Percentiles rank a stretch among this genome's conserved stretches.
Evolutionary conservation across 2,329 filamentous ascomycete species (phyloP).

Genomic region (Harringtonia aguacate): DNA sequence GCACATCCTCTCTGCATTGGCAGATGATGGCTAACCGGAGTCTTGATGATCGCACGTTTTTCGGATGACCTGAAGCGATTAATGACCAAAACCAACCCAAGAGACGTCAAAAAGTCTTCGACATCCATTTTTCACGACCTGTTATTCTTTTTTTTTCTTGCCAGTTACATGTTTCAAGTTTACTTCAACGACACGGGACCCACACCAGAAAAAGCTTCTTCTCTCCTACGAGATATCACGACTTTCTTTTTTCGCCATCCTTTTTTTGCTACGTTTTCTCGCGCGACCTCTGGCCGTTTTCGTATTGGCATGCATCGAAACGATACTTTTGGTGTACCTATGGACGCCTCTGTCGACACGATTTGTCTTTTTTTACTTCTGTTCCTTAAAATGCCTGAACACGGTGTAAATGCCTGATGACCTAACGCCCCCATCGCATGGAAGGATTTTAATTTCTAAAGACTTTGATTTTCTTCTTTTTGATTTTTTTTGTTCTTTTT

Average conservation of each 20-base stretch:
- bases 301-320: too few species aligned
- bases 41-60: neutral
- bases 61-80: constrained; percentile 8
- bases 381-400: constrained; percentile 11
- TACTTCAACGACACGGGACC: constrained; percentile 8
- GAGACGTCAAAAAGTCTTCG: constrained; percentile 7
- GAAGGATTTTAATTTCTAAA: constrained; percentile 15
- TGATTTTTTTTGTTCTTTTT: constrained; percentile 1
- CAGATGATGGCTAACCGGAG: neutral
- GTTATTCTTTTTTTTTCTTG: neutral
- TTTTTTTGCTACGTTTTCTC: neutral
- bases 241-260: constrained; percentile 2
- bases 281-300: neutral
- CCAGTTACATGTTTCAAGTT: too few species aligned
- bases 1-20: neutral
- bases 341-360: neutral
- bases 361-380: constrained; percentile 1
- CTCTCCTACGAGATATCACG: neutral
- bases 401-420: constrained; percentile 15
- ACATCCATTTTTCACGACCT: constrained; percentile 10
- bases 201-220: constrained; percentile 7
- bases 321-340: too few species aligned
- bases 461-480: constrained; percentile 4
- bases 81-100: constrained; percentile 7
- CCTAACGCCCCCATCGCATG: constrained; percentile 12